A percentile compares a stretch with the other conserved stretches of the same genome.
phyloP scores from a whole-genome alignment of 73 alveolate genomes.

The Paramecium octaurelia region DNA sequence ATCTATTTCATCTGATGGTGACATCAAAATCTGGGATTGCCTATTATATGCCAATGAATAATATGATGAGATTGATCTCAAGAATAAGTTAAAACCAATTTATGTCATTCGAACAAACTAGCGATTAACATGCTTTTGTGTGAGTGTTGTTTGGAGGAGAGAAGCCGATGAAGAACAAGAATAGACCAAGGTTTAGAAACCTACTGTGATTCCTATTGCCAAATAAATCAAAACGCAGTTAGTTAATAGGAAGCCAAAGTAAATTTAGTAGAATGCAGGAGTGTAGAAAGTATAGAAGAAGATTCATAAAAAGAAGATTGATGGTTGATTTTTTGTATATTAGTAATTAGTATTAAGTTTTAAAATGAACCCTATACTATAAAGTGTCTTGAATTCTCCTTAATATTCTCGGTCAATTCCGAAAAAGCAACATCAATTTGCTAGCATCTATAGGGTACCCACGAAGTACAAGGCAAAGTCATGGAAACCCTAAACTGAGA shows the following conservation, averaged over 20 bases:
- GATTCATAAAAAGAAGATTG: not conserved
- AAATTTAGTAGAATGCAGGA: not conserved
- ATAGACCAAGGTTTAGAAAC: not conserved
- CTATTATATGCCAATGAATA: not conserved
- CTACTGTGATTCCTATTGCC: not conserved
- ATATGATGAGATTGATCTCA: constrained; percentile 11
- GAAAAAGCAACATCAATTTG: not conserved
- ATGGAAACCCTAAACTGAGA: not conserved
- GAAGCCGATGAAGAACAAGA: not conserved
- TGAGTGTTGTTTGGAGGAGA: not conserved
- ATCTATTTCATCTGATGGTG: constrained; percentile 34
- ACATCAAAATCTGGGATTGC: constrained; percentile 16
- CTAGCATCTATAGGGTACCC: not conserved
- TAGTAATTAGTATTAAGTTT: not conserved
- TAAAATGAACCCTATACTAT: not conserved
- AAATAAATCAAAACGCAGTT: not conserved
- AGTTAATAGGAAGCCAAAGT: not conserved
- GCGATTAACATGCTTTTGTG: not conserved
- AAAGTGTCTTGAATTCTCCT: not conserved
- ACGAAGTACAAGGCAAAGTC: not conserved
- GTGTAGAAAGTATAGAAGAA: not conserved
- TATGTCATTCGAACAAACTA: not conserved
- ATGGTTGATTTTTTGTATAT: not conserved
- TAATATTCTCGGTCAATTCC: not conserved
- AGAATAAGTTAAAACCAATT: not conserved